Base-by-base conservation (phyloP, 805 yeast species). In the Yarrowia deformans region DNA sequence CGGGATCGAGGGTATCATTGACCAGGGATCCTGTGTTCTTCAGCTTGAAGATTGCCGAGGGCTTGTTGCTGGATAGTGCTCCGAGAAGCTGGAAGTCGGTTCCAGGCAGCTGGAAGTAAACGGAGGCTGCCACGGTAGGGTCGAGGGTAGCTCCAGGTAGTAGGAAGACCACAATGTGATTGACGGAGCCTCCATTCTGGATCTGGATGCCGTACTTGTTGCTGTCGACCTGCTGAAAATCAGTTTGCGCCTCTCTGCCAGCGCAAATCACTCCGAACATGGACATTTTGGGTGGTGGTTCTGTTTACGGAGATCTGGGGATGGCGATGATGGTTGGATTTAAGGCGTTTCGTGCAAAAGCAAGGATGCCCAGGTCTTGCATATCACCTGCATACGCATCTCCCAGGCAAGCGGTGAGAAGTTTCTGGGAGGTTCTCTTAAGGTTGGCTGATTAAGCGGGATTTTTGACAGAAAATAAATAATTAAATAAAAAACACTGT, bases 1-100 rank as follows among this genome's bases (percentile, higher is more conserved):
- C 90, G 4, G 84, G 74, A 58, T 87, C 90, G 8, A 84, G 74
- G 29, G 84, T 84, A 70, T 79, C 80, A 35, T 56, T 67, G 4
- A 67, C 71, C 23, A 60, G 64, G 16, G 68, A 69, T 35, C 71
- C 72, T 39, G 74, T 70, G 14, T 75, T 72, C 8, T 77, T 91
- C 70, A 94, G 84, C 75, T 89, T 90, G 81, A 90, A 95, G 2
- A 95, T 95, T 0, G 98, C 97, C 70, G 97, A 90, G 45, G 96
- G 98, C 76, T 94, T 95, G 45, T 78, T 80, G 18, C 72, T 72
- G 12, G 82, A 76, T 16, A 81, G 73, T 79, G 75, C 79, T 50
- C 77, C 84, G 32, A 73, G 77, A 39, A 78, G 71, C 71, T 71
- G 76, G 71, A 72, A 78, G n/a, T 82, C 83, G 64, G 83, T 79